phyloP scores from a whole-genome alignment of 1,284 basidiomycete genomes.

The Apiotrichum sp. region DNA sequence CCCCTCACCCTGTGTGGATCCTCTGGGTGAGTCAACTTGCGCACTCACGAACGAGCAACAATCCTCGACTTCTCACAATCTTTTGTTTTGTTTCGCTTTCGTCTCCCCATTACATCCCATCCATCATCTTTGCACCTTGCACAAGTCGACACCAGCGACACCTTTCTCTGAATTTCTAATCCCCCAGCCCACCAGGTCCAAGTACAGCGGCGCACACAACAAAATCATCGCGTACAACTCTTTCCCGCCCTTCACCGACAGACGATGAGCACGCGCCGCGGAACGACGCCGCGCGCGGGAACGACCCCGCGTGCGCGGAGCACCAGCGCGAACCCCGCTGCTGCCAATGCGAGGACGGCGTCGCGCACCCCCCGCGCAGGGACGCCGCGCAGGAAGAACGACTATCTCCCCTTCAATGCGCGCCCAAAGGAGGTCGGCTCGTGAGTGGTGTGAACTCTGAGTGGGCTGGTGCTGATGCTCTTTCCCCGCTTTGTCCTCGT shows the following conservation, averaged over 20 bases:
- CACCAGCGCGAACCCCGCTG: background rate
- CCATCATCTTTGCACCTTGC: too few relatives aligned
- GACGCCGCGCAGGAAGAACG: conserved; percentile 11
- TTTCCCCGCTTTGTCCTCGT: background rate
- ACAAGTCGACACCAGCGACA: too few relatives aligned
- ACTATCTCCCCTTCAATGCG: conserved; percentile 37
- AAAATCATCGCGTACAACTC: too few relatives aligned
- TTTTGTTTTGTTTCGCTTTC: too few relatives aligned
- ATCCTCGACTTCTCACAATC: too few relatives aligned
- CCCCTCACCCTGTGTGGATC: too few relatives aligned
- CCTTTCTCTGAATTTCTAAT: too few relatives aligned
- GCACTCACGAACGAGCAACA: too few relatives aligned
- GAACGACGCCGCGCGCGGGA: background rate
- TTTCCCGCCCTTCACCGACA: background rate
- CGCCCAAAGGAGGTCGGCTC: conserved; percentile 41
- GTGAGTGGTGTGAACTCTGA: conserved; percentile 24
- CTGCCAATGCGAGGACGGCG: background rate
- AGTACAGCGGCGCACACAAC: too few relatives aligned
- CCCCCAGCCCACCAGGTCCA: too few relatives aligned
- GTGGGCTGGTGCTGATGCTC: background rate
- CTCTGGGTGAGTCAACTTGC: too few relatives aligned
- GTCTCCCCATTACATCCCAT: too few relatives aligned
- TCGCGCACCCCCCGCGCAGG: background rate
- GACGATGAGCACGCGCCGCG: background rate
- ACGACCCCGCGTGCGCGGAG: background rate